Evolutionary conservation across 2,329 filamentous ascomycete genomes (phyloP), one percentile per base, ranked within the genome.

Genomic region (Dactylellina leptospora): DNA sequence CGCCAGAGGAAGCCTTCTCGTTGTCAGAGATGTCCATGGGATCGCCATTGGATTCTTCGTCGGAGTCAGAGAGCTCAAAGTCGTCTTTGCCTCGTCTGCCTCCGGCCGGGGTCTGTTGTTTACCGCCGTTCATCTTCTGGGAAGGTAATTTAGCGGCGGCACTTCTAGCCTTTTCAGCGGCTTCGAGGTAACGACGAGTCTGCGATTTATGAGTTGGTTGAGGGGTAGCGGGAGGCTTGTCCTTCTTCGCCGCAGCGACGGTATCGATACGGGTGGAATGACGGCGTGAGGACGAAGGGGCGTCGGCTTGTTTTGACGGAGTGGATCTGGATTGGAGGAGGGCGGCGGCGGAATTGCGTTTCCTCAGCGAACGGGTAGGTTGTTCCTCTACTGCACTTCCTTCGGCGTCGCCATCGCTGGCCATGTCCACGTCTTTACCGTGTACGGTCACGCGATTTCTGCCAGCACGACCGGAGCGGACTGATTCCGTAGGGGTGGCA

Each of bases 361-460:
- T 71, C 25, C 66, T 71, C 23, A 71, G 51, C 44, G 66, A 53
- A 4, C 66, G 51, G 27, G 66, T 33, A 20, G 66, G 58, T 51
- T 62, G 56, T 58, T 71, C 66, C 47, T 71, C 66, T 16, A 71
- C 23, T 16, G 66, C 62, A 51, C 50, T 58, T n/a, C 48, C 48
- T 58, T 71, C 66, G 33, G 23, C 58, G 36, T 71, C 66, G 36
- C 66, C 66, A 42, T 71, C 66, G 44, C 66, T 71, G 58, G 58
- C 58, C 56, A 71, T 63, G 58, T 71, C 66, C 66, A 71, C 66
- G 66, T 71, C 66, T 20, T 71, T 71, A 47, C 66, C 66, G 66
- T 71, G 66, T 18, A 71, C 66, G 11, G 66, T 71, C 28, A 71
- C 66, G 66, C 66, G 66, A 71, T 71, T 71, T 50, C 66, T 30